Percentiles rank a stretch among this genome's conserved stretches.
phyloP scores from a whole-genome alignment of 179 eudicot species.

The Silene coronaria region DNA sequence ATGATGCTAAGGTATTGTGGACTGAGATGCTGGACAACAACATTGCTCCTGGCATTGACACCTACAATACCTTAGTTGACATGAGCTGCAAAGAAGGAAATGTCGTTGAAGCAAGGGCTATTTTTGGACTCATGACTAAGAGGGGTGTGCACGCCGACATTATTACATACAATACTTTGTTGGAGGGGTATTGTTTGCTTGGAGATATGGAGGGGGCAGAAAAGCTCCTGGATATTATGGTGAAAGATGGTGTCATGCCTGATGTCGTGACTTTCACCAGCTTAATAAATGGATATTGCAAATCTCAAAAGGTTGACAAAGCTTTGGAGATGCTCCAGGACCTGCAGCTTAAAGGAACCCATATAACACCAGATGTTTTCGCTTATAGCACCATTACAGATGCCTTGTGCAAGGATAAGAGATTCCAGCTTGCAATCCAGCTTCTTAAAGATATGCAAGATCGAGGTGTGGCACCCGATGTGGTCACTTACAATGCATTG shows the following conservation, averaged over 20 bases:
- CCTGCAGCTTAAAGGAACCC: too few species aligned
- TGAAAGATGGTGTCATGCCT: not conserved
- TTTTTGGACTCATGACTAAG: too few species aligned
- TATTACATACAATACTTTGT: not conserved
- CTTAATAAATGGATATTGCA: not conserved
- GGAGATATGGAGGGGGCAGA: not conserved
- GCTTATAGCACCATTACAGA: too few species aligned
- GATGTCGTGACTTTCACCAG: not conserved
- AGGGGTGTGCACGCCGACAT: not conserved
- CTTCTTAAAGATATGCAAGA: slow-evolving; percentile 20
- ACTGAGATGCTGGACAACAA: not conserved
- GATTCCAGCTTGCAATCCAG: not conserved
- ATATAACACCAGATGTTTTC: too few species aligned
- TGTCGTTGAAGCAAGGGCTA: not conserved
- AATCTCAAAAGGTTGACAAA: not conserved
- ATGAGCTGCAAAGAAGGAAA: not conserved
- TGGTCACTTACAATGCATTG: slow-evolving; percentile 21
- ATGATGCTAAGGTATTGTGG: not conserved
- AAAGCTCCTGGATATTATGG: not conserved
- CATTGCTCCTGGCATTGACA: not conserved
- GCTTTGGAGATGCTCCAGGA: too few species aligned
- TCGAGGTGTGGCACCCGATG: slow-evolving; percentile 16
- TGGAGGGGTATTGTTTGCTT: not conserved
- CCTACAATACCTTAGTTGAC: not conserved
- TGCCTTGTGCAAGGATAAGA: too few species aligned